A percentile compares a stretch with the other conserved stretches of the same genome.
Evolutionary conservation across 306 rosid species (phyloP).

Genomic region (Prunus fruticosa): DNA sequence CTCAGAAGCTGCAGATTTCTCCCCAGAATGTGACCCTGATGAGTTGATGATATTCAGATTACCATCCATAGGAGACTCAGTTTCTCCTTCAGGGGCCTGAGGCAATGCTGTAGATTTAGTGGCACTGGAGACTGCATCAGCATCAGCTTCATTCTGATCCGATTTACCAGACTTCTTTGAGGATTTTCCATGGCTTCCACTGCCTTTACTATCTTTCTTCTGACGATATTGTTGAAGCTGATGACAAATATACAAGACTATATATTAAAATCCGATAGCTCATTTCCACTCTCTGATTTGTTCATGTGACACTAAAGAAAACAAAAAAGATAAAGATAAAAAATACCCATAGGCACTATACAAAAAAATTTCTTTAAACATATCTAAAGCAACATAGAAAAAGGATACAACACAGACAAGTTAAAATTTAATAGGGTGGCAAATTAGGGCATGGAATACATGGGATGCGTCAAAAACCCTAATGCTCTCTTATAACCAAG

Average conservation of each 20-base stretch:
- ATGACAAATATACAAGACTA: conserved; percentile 14
- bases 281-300: neutral
- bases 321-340: neutral
- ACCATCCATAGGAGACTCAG: conserved; percentile 33
- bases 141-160: conserved; percentile 54
- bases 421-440: too few species aligned
- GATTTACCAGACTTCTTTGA: conserved; percentile 49
- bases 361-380: neutral
- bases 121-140: conserved; percentile 36
- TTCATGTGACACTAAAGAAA: neutral
- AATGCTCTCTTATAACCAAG: neutral
- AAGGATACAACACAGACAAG: neutral
- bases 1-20: conserved; percentile 33
- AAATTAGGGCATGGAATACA: neutral
- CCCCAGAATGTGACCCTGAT: conserved; percentile 40
- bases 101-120: conserved; percentile 29
- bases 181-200: conserved; percentile 72
- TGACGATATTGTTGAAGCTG: conserved; percentile 94
- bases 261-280: conserved; percentile 22
- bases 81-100: conserved; percentile 43
- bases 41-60: conserved; percentile 27
- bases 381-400: neutral
- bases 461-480: neutral
- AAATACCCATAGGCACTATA: neutral
- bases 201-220: conserved; percentile 79